Evolutionary conservation across 306 rosid species (phyloP).

Genomic region (Acacia acuminata): DNA sequence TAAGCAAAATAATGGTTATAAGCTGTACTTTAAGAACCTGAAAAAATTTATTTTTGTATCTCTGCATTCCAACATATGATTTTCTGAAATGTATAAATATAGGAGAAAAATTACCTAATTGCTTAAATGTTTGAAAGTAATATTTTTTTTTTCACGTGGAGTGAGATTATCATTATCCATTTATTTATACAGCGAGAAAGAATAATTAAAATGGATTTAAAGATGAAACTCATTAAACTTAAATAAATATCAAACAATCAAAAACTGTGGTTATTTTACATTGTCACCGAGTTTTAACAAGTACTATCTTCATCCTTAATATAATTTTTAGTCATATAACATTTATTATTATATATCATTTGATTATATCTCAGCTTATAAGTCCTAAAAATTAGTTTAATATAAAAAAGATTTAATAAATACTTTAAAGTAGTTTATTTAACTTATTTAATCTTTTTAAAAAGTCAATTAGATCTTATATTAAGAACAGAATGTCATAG

Average conservation of each 20-base stretch:
- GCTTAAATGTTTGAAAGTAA: neutral
- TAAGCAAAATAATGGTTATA: neutral
- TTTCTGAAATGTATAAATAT: neutral
- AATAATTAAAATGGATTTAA: neutral
- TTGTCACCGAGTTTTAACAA: neutral
- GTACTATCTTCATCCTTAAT: no score
- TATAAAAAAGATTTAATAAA: no score
- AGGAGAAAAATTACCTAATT: neutral
- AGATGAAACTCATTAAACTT: neutral
- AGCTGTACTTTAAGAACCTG: neutral
- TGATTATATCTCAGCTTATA: no score
- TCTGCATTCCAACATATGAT: neutral
- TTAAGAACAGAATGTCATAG: no score
- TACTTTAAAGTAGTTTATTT: no score
- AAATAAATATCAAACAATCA: neutral
- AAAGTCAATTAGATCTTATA: no score
- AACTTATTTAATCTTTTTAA: no score
- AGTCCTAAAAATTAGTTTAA: no score
- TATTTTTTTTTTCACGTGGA: neutral
- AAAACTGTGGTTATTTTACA: neutral
- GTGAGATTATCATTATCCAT: neutral
- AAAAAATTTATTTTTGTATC: neutral
- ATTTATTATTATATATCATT: no score
- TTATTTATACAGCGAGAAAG: neutral
- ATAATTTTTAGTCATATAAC: no score